phyloP scores from a whole-genome alignment of 2,329 filamentous ascomycete genomes.

The Botrytis byssoidea region DNA sequence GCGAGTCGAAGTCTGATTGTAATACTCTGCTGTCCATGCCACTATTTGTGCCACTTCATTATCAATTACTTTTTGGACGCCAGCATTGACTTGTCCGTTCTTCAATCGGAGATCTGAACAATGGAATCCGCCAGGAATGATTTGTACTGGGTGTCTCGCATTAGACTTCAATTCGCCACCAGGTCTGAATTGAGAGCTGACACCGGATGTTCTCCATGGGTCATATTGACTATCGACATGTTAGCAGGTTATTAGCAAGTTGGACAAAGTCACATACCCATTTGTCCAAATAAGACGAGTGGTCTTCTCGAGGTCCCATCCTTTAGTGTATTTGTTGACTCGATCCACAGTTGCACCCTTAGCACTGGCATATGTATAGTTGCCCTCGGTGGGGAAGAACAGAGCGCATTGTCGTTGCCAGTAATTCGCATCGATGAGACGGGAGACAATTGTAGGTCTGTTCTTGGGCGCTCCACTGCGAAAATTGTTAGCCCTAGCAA shows the following conservation, averaged over 20 bases:
- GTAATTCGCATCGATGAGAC: slow-evolving; percentile 51
- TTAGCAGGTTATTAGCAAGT: slow-evolving; percentile 15
- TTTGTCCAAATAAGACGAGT: slow-evolving; percentile 58
- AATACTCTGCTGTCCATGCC: slow-evolving; percentile 53
- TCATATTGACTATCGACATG: slow-evolving; percentile 48
- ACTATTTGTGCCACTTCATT: slow-evolving; percentile 50
- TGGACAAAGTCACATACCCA: slow-evolving; percentile 40
- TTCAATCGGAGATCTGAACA: slow-evolving; percentile 52
- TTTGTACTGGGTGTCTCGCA: slow-evolving; percentile 47
- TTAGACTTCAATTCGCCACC: slow-evolving; percentile 53
- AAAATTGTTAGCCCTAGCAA: slow-evolving; percentile 12
- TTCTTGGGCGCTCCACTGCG: slow-evolving; percentile 46
- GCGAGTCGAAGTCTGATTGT: neutral
- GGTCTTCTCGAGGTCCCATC: slow-evolving; percentile 53
- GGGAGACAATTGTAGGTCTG: slow-evolving; percentile 50
- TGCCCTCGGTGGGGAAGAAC: slow-evolving; percentile 52
- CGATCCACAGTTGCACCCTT: slow-evolving; percentile 47
- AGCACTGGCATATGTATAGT: slow-evolving; percentile 50
- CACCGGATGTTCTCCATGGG: slow-evolving; percentile 56
- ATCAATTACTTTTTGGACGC: slow-evolving; percentile 50
- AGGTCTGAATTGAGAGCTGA: slow-evolving; percentile 53
- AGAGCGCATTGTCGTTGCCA: slow-evolving; percentile 55
- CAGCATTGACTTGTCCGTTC: slow-evolving; percentile 49
- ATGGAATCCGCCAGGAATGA: slow-evolving; percentile 55
- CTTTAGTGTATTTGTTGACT: slow-evolving; percentile 54